A percentile compares a stretch with the other conserved stretches of the same genome.
Evolutionary conservation across 1,284 basidiomycete species (phyloP).

Genomic region (Laetiporus sulphureus): DNA sequence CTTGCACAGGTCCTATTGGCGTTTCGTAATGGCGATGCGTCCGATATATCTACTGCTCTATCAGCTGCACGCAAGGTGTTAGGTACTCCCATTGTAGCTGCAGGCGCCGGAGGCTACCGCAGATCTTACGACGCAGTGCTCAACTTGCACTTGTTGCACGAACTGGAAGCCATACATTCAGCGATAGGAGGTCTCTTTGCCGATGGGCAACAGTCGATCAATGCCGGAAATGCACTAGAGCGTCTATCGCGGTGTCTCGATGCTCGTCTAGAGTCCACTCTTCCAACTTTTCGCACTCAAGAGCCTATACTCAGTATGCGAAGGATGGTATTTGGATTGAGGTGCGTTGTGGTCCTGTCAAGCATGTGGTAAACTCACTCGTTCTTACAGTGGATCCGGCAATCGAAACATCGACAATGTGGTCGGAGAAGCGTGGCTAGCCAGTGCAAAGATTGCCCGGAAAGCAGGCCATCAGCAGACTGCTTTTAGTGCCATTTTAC

Average conservation of each 20-base stretch:
- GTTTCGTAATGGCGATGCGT: constrained; percentile 53
- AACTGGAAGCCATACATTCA: constrained; percentile 76
- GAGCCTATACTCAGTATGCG: constrained; percentile 91
- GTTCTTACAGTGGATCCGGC: no score
- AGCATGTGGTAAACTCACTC: constrained; percentile 7
- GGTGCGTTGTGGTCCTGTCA: constrained; percentile 33
- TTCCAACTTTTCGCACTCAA: constrained; percentile 88
- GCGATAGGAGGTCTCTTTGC: constrained; percentile 21
- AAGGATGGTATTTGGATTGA: constrained; percentile 76
- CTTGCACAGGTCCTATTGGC: constrained; percentile 83
- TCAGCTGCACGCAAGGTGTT: constrained; percentile 68
- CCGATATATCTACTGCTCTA: constrained; percentile 46
- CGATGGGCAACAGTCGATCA: constrained; percentile 19
- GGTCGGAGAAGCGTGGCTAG: constrained; percentile 86
- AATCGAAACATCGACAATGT: constrained; percentile 21
- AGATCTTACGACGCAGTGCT: constrained; percentile 85
- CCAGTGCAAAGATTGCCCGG: constrained; percentile 90
- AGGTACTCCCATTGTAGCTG: constrained; percentile 78
- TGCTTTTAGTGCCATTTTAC: constrained; percentile 93
- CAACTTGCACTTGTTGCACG: constrained; percentile 84
- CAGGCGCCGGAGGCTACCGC: constrained; percentile 76
- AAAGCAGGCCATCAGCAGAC: constrained; percentile 96
- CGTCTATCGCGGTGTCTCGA: constrained; percentile 44
- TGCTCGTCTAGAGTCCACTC: constrained; percentile 68
- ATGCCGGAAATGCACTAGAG: constrained; percentile 29